phyloP scores from a whole-genome alignment of 805 yeast species.

The Starmerella scarabaei region DNA sequence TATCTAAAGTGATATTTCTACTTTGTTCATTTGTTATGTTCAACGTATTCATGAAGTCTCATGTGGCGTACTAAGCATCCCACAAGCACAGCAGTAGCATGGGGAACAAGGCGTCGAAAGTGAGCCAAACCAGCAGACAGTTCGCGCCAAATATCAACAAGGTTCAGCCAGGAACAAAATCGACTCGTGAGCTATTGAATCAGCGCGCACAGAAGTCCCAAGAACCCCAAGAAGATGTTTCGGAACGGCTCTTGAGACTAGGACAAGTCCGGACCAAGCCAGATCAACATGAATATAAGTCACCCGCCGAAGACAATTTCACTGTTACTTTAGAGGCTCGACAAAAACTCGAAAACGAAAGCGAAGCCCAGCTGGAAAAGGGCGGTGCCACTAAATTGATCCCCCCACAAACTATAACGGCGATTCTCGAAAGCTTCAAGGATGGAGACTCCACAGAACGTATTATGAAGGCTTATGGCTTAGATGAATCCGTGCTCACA shows the following conservation, averaged over 20 bases:
- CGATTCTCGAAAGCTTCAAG: conserved; percentile 16
- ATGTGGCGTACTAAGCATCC: too few species aligned
- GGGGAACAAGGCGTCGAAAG: conserved; percentile 12
- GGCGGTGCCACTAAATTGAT: conserved; percentile 10
- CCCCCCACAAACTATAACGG: conserved; percentile 20
- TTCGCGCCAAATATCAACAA: conserved; percentile 2
- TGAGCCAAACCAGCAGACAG: conserved; percentile 4
- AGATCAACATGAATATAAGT: conserved; percentile 9
- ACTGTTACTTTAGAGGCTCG: conserved; percentile 20
- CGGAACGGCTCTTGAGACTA: conserved; percentile 17
- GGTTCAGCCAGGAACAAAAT: not conserved
- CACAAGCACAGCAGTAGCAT: too few species aligned
- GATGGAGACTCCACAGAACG: conserved; percentile 19
- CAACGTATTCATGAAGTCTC: too few species aligned
- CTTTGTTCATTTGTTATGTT: too few species aligned
- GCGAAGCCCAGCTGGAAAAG: conserved; percentile 4
- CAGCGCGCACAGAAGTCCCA: not conserved
- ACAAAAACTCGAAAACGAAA: conserved; percentile 7
- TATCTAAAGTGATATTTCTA: too few species aligned
- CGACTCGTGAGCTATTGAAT: not conserved
- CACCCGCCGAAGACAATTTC: conserved; percentile 18
- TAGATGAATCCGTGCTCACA: conserved; percentile 16
- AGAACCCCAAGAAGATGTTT: conserved; percentile 10
- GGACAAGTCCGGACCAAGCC: conserved; percentile 19
- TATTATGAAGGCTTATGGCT: conserved; percentile 13